Evolutionary conservation across 2,329 filamentous ascomycete species (phyloP), one percentile per base, ranked within the genome.

Genomic region (Camptophora hylomeconis): DNA sequence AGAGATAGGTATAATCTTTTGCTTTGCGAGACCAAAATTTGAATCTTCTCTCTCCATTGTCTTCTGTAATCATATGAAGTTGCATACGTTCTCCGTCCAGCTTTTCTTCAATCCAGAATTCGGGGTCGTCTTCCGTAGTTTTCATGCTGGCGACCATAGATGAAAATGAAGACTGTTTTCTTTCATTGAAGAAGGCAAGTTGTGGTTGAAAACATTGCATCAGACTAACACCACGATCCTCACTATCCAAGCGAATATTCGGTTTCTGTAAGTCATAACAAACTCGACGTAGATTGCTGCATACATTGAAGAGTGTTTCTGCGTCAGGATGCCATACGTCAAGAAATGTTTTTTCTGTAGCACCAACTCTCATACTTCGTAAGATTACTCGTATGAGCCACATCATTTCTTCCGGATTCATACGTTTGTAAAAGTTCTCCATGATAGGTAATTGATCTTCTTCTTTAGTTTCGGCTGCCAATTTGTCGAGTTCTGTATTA

Each of bases 171-270:
- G n/a, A n/a, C 42, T 93, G 82, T 0, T 75, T 74, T 18, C 80
- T 70, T 65, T 80, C 80, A 51, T 94, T 83, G 39, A 92, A 94
- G 40, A 89, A 80, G 4, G 89, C 89, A 19, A 98, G 67, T 52
- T 95, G 89, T 5, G 89, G 89, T 48, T 95, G 87, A 48, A 95
- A 95, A 50, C 84, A 94, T 47, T 89, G 79, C 82, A 94, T 93
- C 18, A 95, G 59, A 2, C 68, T 63, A 9, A 95, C 75, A 0
- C 78, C 76, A 1, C 74, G 69, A 29, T 84, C 74, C 14, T 83
- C 78, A 19, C 74, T 74, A 40, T 83, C 73, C 2, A 98, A 65
- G 3, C 80, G 70, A 7, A 81, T 54, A 20, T 67, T 62, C 0
- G 77, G 77, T 48, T 94, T 75, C 42, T 71, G 72, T 3, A 98